Conservation (phyloP, 2,329 filamentous ascomycete genomes). For the Daldinia sp. region DNA sequence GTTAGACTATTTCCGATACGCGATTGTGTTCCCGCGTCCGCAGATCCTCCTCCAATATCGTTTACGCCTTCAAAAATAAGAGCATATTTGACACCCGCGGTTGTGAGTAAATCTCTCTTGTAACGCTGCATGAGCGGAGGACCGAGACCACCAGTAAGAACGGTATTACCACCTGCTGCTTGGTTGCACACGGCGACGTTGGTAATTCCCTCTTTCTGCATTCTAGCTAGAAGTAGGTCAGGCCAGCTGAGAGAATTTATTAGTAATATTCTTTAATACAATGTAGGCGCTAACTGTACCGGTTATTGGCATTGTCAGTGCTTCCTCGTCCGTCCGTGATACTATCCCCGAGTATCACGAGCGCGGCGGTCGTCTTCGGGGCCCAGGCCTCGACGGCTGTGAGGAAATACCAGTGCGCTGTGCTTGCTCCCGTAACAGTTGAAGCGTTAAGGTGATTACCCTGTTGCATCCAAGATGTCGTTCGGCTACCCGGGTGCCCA, state of each 20-base stretch:
- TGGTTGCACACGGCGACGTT: slow-evolving; percentile 69
- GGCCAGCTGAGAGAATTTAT: slow-evolving; percentile 56
- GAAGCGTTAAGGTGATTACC: slow-evolving; percentile 64
- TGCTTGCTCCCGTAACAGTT: slow-evolving; percentile 53
- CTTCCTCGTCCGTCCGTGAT: slow-evolving; percentile 74
- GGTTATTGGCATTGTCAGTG: slow-evolving; percentile 66
- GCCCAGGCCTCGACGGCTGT: slow-evolving; percentile 66
- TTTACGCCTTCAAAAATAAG: slow-evolving; percentile 76
- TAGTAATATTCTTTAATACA: background rate
- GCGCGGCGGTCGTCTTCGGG: slow-evolving; percentile 52
- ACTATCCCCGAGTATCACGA: slow-evolving; percentile 69
- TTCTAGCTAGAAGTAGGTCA: slow-evolving; percentile 60
- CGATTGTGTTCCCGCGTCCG: slow-evolving; percentile 57
- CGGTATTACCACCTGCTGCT: slow-evolving; percentile 73
- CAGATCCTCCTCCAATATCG: slow-evolving; percentile 65
- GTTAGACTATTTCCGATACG: slow-evolving; percentile 60
- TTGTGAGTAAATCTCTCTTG: slow-evolving; percentile 69
- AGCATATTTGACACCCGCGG: slow-evolving; percentile 65
- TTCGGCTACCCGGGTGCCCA: slow-evolving; percentile 70
- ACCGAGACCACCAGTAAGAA: slow-evolving; percentile 68
- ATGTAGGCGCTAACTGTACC: slow-evolving; percentile 44
- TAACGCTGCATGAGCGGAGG: slow-evolving; percentile 68
- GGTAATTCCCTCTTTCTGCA: slow-evolving; percentile 57
- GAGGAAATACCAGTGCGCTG: slow-evolving; percentile 65
- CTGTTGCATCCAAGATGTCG: slow-evolving; percentile 65